phyloP scores from a whole-genome alignment of 257 asterid species.

The Plantago elongata region DNA sequence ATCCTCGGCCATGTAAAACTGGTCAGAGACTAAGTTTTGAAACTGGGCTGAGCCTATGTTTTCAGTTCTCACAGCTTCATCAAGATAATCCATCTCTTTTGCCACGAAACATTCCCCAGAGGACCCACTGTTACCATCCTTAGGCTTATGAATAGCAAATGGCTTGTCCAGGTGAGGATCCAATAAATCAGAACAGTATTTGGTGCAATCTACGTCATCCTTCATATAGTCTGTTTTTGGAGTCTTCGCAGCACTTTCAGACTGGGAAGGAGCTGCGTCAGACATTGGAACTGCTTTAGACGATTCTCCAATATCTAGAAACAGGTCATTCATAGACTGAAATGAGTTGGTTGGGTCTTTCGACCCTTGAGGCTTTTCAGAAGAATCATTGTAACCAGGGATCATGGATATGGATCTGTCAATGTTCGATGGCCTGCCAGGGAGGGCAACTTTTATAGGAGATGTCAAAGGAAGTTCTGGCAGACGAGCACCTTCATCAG shows the following conservation, averaged over 20 bases:
- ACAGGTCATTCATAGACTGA: constrained; percentile 28
- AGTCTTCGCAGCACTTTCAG: constrained; percentile 26
- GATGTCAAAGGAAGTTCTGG: constrained; percentile 59
- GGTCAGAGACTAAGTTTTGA: constrained; percentile 18
- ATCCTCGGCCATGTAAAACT: constrained; percentile 22
- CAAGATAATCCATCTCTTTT: constrained; percentile 20
- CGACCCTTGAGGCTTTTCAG: constrained; percentile 26
- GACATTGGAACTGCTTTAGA: constrained; percentile 22
- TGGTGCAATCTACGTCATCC: constrained; percentile 15
- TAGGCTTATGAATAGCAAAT: constrained; percentile 28
- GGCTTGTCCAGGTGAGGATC: constrained; percentile 30
- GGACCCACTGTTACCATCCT: constrained; percentile 24
- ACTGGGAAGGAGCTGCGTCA: constrained; percentile 22
- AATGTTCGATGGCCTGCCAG: constrained; percentile 47
- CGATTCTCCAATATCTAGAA: constrained; percentile 24
- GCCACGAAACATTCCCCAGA: constrained; percentile 21
- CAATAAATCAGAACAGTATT: constrained; percentile 20
- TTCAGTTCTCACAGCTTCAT: constrained; percentile 23
- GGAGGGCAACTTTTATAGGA: constrained; percentile 60
- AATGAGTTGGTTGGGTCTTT: constrained; percentile 18
- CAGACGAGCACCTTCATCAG: constrained; percentile 79
- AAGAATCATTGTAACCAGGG: constrained; percentile 34
- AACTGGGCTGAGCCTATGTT: constrained; percentile 17
- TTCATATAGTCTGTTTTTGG: constrained; percentile 27
- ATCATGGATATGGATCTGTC: constrained; percentile 60